phyloP scores from a whole-genome alignment of 148 eudicot genomes.

The Cornus controversa region DNA sequence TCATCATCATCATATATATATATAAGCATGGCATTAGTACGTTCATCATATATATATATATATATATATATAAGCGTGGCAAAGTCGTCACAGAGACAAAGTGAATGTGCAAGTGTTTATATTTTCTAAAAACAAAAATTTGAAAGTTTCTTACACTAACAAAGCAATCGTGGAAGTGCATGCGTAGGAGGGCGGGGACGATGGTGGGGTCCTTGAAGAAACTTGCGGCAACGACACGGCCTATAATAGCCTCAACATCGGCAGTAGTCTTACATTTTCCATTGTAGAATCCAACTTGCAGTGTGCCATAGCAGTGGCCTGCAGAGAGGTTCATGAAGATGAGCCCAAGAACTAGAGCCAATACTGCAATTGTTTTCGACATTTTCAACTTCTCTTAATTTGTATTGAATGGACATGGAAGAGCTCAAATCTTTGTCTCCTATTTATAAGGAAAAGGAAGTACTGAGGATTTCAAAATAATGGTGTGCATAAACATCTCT shows the following conservation, averaged over 20 bases:
- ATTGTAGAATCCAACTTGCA: constrained; percentile 37
- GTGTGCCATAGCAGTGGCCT: constrained; percentile 26
- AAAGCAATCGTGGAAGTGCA: constrained; percentile 66
- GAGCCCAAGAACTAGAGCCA: constrained; percentile 27
- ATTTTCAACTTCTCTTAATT: constrained; percentile 3
- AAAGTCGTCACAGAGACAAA: too few relatives aligned
- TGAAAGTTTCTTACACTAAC: constrained; percentile 35
- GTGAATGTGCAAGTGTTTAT: too few relatives aligned
- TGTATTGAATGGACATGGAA: background rate
- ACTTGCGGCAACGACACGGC: constrained; percentile 11
- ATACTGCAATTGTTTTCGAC: background rate
- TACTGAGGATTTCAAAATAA: background rate
- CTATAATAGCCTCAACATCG: constrained; percentile 40
- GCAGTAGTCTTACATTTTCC: constrained; percentile 27
- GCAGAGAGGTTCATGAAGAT: constrained; percentile 28
- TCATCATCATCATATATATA: too few relatives aligned
- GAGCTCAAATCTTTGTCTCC: background rate
- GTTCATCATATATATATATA: too few relatives aligned
- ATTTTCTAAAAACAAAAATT: background rate
- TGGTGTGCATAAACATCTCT: background rate
- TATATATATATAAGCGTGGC: too few relatives aligned
- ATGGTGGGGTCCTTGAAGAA: constrained; percentile 25
- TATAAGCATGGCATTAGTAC: too few relatives aligned
- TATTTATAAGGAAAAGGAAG: background rate
- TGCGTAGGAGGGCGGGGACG: constrained; percentile 48